phyloP scores from a whole-genome alignment of 2,329 filamentous ascomycete species.

The Exophiala viscosa region DNA sequence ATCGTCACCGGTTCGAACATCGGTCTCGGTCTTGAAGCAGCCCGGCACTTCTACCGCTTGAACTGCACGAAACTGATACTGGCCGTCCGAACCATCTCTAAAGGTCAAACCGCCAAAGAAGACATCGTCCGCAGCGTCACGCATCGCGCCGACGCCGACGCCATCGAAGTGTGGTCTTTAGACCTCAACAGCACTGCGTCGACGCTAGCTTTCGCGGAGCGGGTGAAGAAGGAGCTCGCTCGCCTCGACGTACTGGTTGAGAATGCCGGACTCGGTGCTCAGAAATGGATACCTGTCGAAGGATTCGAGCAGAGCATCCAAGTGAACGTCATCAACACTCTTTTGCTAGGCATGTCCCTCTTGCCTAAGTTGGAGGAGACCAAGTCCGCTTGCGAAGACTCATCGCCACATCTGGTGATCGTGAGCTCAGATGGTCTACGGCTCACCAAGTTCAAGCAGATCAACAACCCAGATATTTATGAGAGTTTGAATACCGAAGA shows the following conservation, averaged over 20 bases:
- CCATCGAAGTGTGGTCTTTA: constrained; percentile 45
- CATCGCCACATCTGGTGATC: constrained; percentile 24
- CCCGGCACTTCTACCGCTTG: constrained; percentile 40
- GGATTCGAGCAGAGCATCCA: constrained; percentile 29
- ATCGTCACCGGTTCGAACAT: constrained; percentile 50
- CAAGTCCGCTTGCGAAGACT: constrained; percentile 11
- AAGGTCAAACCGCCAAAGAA: constrained; percentile 43
- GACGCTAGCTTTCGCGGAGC: constrained; percentile 32
- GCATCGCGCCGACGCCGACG: constrained; percentile 22
- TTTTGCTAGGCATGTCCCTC: constrained; percentile 27
- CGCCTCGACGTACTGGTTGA: constrained; percentile 37
- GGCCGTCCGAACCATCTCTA: constrained; percentile 41
- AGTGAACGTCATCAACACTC: constrained; percentile 31
- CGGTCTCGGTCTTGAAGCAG: constrained; percentile 47
- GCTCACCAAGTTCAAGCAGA: constrained; percentile 23
- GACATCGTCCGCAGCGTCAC: constrained; percentile 38
- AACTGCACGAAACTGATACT: constrained; percentile 44
- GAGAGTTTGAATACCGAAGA: constrained; percentile 12
- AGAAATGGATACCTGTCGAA: constrained; percentile 15
- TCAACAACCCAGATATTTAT: constrained; percentile 21
- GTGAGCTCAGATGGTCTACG: constrained; percentile 27
- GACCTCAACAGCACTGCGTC: constrained; percentile 41
- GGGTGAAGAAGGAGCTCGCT: constrained; percentile 29
- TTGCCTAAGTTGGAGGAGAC: constrained; percentile 27
- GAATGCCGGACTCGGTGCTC: constrained; percentile 37